These are phyloP conservation scores for Colletotrichum limetticola DNA, from an alignment of 2,329 filamentous ascomycete species.

Conservation along the genomic window DNA sequence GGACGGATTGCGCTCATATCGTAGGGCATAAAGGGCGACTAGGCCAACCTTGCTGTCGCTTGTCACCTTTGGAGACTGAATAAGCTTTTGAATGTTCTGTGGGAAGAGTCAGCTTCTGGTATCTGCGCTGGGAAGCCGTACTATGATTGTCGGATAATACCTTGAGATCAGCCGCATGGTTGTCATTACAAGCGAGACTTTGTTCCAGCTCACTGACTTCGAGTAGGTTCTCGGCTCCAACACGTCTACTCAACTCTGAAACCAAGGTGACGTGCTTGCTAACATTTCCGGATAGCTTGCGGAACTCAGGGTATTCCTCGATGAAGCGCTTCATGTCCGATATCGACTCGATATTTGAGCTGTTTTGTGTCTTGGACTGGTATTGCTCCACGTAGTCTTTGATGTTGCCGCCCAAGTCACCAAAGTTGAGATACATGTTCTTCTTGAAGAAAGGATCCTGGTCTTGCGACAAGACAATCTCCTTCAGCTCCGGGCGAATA, in stretches of 20 bases:
- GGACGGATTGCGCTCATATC: slow-evolving; percentile 87
- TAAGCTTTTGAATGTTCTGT: slow-evolving; percentile 85
- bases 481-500: slow-evolving; percentile 85
- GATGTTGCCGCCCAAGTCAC: slow-evolving; percentile 93
- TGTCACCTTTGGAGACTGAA: slow-evolving; percentile 82
- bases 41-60: slow-evolving; percentile 87
- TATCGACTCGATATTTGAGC: slow-evolving; percentile 95
- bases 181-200: slow-evolving; percentile 96
- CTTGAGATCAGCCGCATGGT: slow-evolving; percentile 91
- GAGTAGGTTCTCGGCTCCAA: slow-evolving; percentile 86
- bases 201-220: slow-evolving; percentile 98
- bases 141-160: slow-evolving; percentile 52
- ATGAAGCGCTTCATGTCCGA: slow-evolving; percentile 99
- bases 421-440: slow-evolving; percentile 99
- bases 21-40: slow-evolving; percentile 93
- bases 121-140: background rate
- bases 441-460: slow-evolving; percentile 99
- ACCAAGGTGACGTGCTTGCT: slow-evolving; percentile 98
- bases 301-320: slow-evolving; percentile 97
- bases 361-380: slow-evolving; percentile 96
- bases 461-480: slow-evolving; percentile 95
- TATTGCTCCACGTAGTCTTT: slow-evolving; percentile 99
- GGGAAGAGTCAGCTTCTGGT: background rate
- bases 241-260: slow-evolving; percentile 88
- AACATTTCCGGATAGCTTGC: slow-evolving; percentile 95